Base-by-base conservation (phyloP, 192 early-diverging fungal species). In the Coemansia furcata region DNA sequence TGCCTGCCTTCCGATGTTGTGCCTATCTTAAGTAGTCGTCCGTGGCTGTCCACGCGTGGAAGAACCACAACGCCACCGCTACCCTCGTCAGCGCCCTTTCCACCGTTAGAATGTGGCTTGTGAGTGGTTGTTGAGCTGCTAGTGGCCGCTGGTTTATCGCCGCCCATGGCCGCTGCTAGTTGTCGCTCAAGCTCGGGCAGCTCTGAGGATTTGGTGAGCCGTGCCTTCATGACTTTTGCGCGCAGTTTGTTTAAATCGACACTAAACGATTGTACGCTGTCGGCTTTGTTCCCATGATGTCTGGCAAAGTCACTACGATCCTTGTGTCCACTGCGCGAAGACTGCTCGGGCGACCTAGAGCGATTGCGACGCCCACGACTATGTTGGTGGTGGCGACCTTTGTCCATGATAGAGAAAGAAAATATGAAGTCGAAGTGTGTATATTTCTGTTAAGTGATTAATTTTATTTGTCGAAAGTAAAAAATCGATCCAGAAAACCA, bases 211-310 rank as follows among this genome's bases (percentile, higher is more conserved):
- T 88, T 89, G 78, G 88, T 85, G 57, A 98, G 68, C 40, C 83
- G 87, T 5, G 95, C 95, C 50, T 94, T 91, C 17, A 98, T 69
- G 46, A 93, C 85, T 39, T 90, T 87, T 2, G 95, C 87, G 35
- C 89, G 86, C 43, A 98, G 77, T 62, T 90, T 94, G 85, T 98
- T 98, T 17, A 98, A 77, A 55, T 97, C 88, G 54, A 47, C 59
- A 35, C 65, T 63, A 42, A 54, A 71, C 33, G 67, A 43, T 5
- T 59, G 50, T 30, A 58, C 38, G 26, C 37, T 66, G 5, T 54
- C 55, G 12, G n/a, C 55, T 15, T 58, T 58, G 55, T 35, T 35
- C 15, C 17, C 7, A 23, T 66, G 55, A 33, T 17, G 7, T n/a
- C 55, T 58, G 36, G 26, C 35, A n/a, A 33, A 19, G 9, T 58